phyloP scores from a whole-genome alignment of 495 filamentous ascomycete species.

The Penicillium riverlandense region DNA sequence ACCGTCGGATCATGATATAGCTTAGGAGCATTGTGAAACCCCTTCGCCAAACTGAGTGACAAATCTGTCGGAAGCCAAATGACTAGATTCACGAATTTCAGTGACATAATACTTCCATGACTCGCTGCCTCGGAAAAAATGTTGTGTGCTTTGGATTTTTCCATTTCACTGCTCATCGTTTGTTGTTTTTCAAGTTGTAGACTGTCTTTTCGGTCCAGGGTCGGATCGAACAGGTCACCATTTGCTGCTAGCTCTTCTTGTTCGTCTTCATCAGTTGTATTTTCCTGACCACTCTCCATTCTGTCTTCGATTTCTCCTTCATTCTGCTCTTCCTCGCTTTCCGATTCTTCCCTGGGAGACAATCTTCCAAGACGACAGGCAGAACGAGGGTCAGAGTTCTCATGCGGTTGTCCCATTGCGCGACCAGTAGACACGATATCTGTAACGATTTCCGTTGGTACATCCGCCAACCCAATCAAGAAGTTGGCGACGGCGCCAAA shows the following conservation, averaged over 20 bases:
- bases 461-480: conserved; percentile 73
- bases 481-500: conserved; percentile 69
- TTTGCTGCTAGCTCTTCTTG: neutral
- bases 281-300: neutral
- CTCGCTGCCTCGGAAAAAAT: conserved; percentile 26
- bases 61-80: conserved; percentile 77
- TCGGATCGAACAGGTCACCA: neutral
- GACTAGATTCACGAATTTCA: conserved; percentile 62
- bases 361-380: conserved; percentile 4
- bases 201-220: conserved; percentile 3
- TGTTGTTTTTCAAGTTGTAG: conserved; percentile 6
- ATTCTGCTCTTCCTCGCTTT: neutral
- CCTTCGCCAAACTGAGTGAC: conserved; percentile 67
- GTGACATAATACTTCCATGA: conserved; percentile 17
- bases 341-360: no score
- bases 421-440: conserved; percentile 49
- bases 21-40: conserved; percentile 78
- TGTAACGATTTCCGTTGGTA: conserved; percentile 66
- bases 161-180: conserved; percentile 7
- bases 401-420: conserved; percentile 49
- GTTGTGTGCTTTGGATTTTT: conserved; percentile 1
- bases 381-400: conserved; percentile 15
- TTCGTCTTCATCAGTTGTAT: neutral
- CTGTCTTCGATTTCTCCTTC: conserved; percentile 1
- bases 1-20: conserved; percentile 74